Conservation (phyloP, 345 rosid genomes). For the Combretum micranthum region DNA sequence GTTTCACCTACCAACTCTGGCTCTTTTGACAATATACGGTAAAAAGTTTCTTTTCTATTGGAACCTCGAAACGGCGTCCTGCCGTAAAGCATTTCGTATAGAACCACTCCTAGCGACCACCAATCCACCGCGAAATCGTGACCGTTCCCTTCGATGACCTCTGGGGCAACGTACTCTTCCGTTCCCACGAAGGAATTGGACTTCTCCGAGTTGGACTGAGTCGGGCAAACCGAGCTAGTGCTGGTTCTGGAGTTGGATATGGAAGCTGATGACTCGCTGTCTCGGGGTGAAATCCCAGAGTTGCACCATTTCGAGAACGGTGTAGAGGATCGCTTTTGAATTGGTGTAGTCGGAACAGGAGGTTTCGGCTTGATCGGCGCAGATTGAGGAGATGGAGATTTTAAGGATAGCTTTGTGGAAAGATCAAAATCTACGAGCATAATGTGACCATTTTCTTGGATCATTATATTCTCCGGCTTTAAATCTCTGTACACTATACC, state of each 20-base stretch:
- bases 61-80: slow-evolving; percentile 67
- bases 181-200: slow-evolving; percentile 93
- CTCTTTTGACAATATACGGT: slow-evolving; percentile 37
- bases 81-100: slow-evolving; percentile 90
- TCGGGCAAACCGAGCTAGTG: neutral
- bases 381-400: slow-evolving; percentile 15
- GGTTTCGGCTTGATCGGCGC: slow-evolving; percentile 8
- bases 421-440: slow-evolving; percentile 97
- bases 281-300: slow-evolving; percentile 33
- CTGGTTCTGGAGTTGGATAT: slow-evolving; percentile 1
- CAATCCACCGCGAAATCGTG: slow-evolving; percentile 85
- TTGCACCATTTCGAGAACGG: slow-evolving; percentile 28
- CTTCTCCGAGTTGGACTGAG: slow-evolving; percentile 30
- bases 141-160: slow-evolving; percentile 60
- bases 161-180: slow-evolving; percentile 92
- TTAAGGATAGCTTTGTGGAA: slow-evolving; percentile 56
- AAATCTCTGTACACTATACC: slow-evolving; percentile 83
- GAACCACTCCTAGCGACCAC: slow-evolving; percentile 87
- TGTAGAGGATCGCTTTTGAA: slow-evolving; percentile 6
- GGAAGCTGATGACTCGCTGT: slow-evolving; percentile 15
- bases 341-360: neutral
- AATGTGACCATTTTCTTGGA: slow-evolving; percentile 78
- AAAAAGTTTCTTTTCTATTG: slow-evolving; percentile 70
- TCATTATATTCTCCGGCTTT: slow-evolving; percentile 82
- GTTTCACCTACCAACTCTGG: slow-evolving; percentile 61